Base-by-base conservation (phyloP, 192 early-diverging fungal genomes). In the Backusella australiensis region DNA sequence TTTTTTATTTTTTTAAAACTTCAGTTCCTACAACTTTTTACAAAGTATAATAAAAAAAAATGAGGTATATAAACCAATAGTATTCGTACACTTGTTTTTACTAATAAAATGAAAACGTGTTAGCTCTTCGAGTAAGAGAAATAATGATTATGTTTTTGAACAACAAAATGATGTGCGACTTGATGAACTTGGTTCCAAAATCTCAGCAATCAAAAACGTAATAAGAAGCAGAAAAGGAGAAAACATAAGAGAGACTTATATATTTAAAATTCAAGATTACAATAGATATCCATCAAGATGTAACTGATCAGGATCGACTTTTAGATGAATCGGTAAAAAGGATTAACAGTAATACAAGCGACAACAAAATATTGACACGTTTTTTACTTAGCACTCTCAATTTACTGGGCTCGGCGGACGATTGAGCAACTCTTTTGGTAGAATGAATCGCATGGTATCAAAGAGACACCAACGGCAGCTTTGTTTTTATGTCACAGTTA, bases 151-250 rank as follows among this genome's bases (percentile, higher is more conserved):
- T 63, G 56, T 80, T 29, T 86, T 80, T 77, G 87, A 88, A 73
- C 87, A 88, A 46, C 87, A 88, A 39, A 88, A 88, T 65, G 87
- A 88, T 73, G 72, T 85, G 6, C 78, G 87, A 19, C 83, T 88
- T 83, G 77, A 88, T 26, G 87, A 88, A 35, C 80, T 88, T 19
- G 82, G 83, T 56, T 83, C 82, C 32, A 88, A 88, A 65, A 82
- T 88, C 34, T 84, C 87, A 12, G 87, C 83, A 5, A 68, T 88
- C 71, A 88, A 88, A 69, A 86, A 85, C 69, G 87, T 88, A 84
- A 68, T 46, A 23, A 44, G 7, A 35, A 15, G 15, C 35, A 41
- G 38, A 76, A 29, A 34, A 17, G 36, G 15, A 53, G 19, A 59
- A 46, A 32, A 29, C 14, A 42, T 15, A 32, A 67, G 17, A 69